A percentile compares a stretch with the other conserved stretches of the same genome.
Evolutionary conservation across 176 grass and related monocot species (phyloP).

Genomic region (Oryza nivara): DNA sequence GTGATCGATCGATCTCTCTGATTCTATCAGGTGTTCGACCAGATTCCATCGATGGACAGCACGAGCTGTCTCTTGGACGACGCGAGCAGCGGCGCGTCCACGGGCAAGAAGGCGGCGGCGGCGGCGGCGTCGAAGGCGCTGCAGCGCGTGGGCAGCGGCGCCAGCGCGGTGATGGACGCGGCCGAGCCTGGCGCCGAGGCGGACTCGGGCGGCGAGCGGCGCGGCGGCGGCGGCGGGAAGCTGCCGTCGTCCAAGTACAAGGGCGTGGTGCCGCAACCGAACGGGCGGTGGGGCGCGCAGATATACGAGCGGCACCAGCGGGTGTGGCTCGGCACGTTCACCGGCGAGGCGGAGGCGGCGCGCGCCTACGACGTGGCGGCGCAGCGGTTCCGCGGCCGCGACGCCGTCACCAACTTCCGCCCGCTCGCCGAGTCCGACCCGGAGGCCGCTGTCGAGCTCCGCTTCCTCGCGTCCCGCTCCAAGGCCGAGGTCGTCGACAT

Average conservation of each 20-base stretch:
- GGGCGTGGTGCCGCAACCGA: constrained; percentile 97
- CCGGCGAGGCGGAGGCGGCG: constrained; percentile 70
- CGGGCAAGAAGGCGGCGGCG: constrained; percentile 49
- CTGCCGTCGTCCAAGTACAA: constrained; percentile 91
- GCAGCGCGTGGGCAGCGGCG: constrained; percentile 55
- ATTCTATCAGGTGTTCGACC: constrained; percentile 22
- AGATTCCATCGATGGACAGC: constrained; percentile 41
- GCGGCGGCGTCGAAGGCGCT: constrained; percentile 21
- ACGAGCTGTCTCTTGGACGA: constrained; percentile 59
- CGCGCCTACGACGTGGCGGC: constrained; percentile 83
- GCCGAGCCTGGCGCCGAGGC: constrained; percentile 46
- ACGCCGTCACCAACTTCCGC: constrained; percentile 90
- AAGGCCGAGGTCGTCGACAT: constrained; percentile 94
- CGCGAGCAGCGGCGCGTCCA: constrained; percentile 59
- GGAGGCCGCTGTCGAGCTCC: constrained; percentile 51
- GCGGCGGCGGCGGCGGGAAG: neutral
- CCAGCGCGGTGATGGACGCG: constrained; percentile 64
- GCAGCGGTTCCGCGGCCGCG: constrained; percentile 93
- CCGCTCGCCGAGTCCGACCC: constrained; percentile 58
- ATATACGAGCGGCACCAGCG: constrained; percentile 99
- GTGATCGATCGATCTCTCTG: neutral
- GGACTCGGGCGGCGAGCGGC: constrained; percentile 31
- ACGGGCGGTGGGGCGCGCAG: constrained; percentile 97
- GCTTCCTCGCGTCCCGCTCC: constrained; percentile 69
- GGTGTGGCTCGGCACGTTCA: constrained; percentile 98